These are phyloP conservation scores for Penicillium pulvis DNA, from an alignment of 495 filamentous ascomycete genomes.

Conservation along the genomic window DNA sequence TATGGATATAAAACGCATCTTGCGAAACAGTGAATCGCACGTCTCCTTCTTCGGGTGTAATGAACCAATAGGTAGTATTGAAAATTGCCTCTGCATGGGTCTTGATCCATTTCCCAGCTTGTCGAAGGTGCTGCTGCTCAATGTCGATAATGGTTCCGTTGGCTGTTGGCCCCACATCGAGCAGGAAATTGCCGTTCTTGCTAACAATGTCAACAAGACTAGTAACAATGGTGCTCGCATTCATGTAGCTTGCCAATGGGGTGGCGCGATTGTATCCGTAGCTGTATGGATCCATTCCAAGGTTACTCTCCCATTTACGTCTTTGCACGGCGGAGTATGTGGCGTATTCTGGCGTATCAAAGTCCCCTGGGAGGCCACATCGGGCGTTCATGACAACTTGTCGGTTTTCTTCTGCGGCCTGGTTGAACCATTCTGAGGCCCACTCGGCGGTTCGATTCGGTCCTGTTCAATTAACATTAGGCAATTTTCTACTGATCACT, in stretches of 20 bases:
- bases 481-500: background rate
- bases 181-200: conserved; percentile 59
- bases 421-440: conserved; percentile 51
- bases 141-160: conserved; percentile 54
- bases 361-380: conserved; percentile 51
- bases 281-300: conserved; percentile 56
- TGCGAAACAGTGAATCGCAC: conserved; percentile 54
- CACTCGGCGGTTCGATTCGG: conserved; percentile 51
- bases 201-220: conserved; percentile 53
- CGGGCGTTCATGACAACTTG: conserved; percentile 56
- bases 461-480: conserved; percentile 2
- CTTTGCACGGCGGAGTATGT: conserved; percentile 47
- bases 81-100: conserved; percentile 55
- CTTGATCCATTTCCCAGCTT: conserved; percentile 55
- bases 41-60: conserved; percentile 49
- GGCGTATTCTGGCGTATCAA: conserved; percentile 56
- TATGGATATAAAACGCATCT: conserved; percentile 56
- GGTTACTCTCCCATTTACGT: conserved; percentile 58
- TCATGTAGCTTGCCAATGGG: conserved; percentile 49
- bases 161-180: conserved; percentile 55
- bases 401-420: conserved; percentile 31
- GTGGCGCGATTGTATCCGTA: conserved; percentile 60
- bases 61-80: conserved; percentile 59
- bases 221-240: conserved; percentile 45
- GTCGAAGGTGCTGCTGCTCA: conserved; percentile 45